A percentile compares a stretch with the other conserved stretches of the same genome.
phyloP scores from a whole-genome alignment of 441 rosid species.

The Pelargonium myrrhifolium region DNA sequence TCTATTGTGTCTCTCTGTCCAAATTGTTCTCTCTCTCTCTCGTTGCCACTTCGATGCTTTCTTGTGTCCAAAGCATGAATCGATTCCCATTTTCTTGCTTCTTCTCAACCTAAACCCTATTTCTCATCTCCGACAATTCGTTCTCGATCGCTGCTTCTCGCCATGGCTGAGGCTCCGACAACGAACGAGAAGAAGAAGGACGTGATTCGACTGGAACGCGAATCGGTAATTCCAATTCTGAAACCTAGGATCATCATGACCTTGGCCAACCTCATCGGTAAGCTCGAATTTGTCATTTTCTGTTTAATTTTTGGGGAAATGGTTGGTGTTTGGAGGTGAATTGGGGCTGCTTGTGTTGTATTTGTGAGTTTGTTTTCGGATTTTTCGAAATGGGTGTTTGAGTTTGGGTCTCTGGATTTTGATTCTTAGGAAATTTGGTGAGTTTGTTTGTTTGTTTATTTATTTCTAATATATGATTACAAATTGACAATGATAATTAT shows the following conservation, averaged over 20 bases:
- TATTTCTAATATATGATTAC: too few species aligned
- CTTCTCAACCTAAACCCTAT: background rate
- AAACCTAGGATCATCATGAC: slow-evolving; percentile 57
- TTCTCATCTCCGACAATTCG: background rate
- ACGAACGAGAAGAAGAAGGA: slow-evolving; percentile 35
- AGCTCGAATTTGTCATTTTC: background rate
- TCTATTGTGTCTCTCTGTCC: background rate
- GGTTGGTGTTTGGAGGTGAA: too few species aligned
- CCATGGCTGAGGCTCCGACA: background rate
- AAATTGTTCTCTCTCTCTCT: background rate
- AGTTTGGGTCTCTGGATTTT: too few species aligned
- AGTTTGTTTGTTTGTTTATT: too few species aligned
- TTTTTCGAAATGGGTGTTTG: too few species aligned
- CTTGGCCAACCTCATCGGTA: slow-evolving; percentile 52
- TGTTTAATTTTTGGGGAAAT: too few species aligned
- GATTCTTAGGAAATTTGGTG: too few species aligned
- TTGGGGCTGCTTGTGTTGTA: too few species aligned
- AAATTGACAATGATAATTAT: too few species aligned
- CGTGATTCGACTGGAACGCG: slow-evolving; percentile 54
- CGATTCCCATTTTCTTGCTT: background rate
- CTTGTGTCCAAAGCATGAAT: slow-evolving; percentile 1
- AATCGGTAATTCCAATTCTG: slow-evolving; percentile 72
- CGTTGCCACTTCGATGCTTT: background rate
- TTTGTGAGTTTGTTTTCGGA: too few species aligned
- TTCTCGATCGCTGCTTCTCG: background rate